Evolutionary conservation across 2,329 filamentous ascomycete genomes (phyloP), one percentile per base, ranked within the genome.

Genomic region (Phoma sp.): DNA sequence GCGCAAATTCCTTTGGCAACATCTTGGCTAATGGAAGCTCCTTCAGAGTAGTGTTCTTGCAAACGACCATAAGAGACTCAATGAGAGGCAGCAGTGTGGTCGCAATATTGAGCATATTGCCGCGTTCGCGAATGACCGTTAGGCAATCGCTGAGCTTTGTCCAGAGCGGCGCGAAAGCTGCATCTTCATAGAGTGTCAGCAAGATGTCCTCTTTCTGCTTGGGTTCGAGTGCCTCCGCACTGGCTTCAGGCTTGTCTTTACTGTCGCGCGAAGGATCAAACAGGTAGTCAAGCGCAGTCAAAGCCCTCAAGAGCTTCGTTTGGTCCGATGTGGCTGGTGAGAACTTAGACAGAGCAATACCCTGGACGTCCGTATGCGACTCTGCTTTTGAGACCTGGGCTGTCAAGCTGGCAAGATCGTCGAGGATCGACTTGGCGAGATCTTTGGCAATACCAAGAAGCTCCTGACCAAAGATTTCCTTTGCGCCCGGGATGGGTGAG

Each of bases 51-150:
- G 92, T 96, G 75, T 98, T 98, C 81, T 98, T 99, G 84, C 96
- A 99, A 23, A 99, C 93, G 47, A 99, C 95, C 95, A 99, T 99
- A 57, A 99, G 81, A 5, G 93, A 92, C 76, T 99, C 95, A 57
- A 99, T 97, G 25, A 99, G 81, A 25, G 95, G 95, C 29, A 98
- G 81, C 21, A 99, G 83, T 60, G 98, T 98, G 0, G 93, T 98
- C 25, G 95, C 96, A 51, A 99, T 93, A 68, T 96, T 97, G 69
- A 98, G 86, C 88, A 98, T 95, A 72, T 92, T 96, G 72, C 96
- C 93, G 52, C 93, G 90, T 74, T 96, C 86, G 45, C 92, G 90
- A 64, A 99, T 97, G 7, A 91, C 89, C 52, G 85, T 87, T 48
- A 99, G 82, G 72, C 93, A 98, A 30, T 90, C 87, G 73, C 95